Conservation (phyloP, 2,329 filamentous ascomycete species). For the Allantophomopsis lycopodina region DNA sequence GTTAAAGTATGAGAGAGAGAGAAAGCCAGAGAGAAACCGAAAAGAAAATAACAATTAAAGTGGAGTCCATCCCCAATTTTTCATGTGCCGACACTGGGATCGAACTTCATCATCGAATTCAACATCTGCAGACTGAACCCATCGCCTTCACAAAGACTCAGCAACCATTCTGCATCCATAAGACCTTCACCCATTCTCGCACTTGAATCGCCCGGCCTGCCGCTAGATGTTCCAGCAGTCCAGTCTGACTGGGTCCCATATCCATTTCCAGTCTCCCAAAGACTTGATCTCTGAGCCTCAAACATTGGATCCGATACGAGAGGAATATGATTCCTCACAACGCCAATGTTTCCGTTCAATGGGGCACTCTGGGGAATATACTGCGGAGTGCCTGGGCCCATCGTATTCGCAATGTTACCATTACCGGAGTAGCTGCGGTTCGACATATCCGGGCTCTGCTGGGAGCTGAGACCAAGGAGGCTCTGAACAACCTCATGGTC, state of each 20-base stretch:
- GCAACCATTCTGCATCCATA: background rate
- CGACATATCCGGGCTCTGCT: background rate
- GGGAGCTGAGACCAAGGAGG: background rate
- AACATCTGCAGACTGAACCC: constrained; percentile 2
- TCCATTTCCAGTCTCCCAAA: background rate
- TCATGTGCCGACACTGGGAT: background rate
- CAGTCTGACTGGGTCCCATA: background rate
- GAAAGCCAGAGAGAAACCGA: too few relatives aligned
- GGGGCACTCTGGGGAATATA: background rate
- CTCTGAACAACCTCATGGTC: constrained; percentile 1
- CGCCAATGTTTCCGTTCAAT: background rate
- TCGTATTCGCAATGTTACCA: background rate
- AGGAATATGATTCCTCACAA: too few relatives aligned
- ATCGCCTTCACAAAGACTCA: constrained; percentile 2
- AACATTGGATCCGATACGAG: background rate
- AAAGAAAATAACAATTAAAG: too few relatives aligned
- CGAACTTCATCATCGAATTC: constrained; percentile 2
- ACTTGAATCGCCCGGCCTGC: background rate
- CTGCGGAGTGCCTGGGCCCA: background rate
- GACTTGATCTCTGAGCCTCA: background rate
- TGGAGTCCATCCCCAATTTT: background rate
- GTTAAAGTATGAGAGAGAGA: too few relatives aligned
- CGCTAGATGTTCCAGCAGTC: background rate
- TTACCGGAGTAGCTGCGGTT: background rate
- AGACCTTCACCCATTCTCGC: background rate